Base-by-base conservation (phyloP, 2,329 filamentous ascomycete genomes). In the Colletotrichum orbiculare region DNA sequence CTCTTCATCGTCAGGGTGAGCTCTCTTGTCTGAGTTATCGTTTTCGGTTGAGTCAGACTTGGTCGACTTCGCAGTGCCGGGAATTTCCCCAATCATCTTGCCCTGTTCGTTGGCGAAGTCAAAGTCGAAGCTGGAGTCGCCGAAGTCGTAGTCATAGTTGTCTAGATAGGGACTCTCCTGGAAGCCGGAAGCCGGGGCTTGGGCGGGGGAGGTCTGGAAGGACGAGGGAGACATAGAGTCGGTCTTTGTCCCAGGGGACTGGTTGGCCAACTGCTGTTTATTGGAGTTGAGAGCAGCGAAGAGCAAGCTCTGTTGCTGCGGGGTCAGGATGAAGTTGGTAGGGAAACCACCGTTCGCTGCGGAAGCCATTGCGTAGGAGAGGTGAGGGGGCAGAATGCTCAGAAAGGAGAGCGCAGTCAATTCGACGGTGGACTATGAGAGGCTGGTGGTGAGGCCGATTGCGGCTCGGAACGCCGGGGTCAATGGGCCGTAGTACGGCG, bases 161-260 rank as follows among this genome's bases (percentile, higher is more conserved):
- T 97, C 93, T 63, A 96, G 83, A 73, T 90, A 94, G 0, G 94
- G 93, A 68, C 91, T 96, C 53, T 94, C 91, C 38, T 93, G 88
- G 48, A 88, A 85, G 68, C 81, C 85, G 49, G 87, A 75, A 34
- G 78, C 77, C 39, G 82, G 80, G 34, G 72, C 73, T 69, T 82
- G 79, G 50, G 75, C 70, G 13, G 84, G 83, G 10, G 85, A 86
- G 57, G 79, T 79, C 66, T 83, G 82, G 68, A 87, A 76, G 55
- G 85, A 78, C 58, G 75, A 74, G 54, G 86, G 78, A 64, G 85
- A 82, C 71, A 85, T 72, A 53, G 82, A 77, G 59, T 81, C 67
- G 33, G 73, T 71, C 64, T 81, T 78, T 65, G 73, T 75, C n/a
- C 75, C 69, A 25, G 78, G 69, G 59, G 73, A 75, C 47, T 73